Base-by-base conservation (phyloP, 2,329 filamentous ascomycete genomes). In the Neofusicoccum umdonicola region DNA sequence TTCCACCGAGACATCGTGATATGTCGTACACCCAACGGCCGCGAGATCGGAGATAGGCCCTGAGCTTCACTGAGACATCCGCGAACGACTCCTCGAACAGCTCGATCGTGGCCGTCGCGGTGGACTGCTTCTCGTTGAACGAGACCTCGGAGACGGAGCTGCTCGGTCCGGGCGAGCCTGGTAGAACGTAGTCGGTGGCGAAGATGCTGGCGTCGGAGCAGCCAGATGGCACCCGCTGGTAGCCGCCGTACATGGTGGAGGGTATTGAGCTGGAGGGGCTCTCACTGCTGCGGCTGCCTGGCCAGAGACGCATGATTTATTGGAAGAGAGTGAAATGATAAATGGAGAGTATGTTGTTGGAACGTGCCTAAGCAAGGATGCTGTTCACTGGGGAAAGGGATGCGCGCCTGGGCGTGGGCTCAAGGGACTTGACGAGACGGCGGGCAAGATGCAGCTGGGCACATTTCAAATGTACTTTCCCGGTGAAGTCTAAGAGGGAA, bases 331-430 rank as follows among this genome's bases (percentile, higher is more conserved):
- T 27, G 56, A 60, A 35, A 45, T 60, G 17, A 35, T 45, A 47
- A 19, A 39, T 34, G 31, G 37, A 12, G 37, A 41, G n/a, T 19
- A 22, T 57, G 54, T 44, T 42, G 39, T n/a, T 50, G 50, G 60
- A 62, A 62, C 60, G 60, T 34, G 60, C 9, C 39, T 42, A 62
- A 45, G 60, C 60, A 62, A 62, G 60, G 60, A 62, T 34, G 58
- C 37, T 9, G 37, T 42, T 34, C 13, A 35, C 37, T 47, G 12
- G 35, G 31, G 39, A 47, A 52, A 62, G 47, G 60, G 60, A 54
- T 54, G 60, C 45, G 15, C 47, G 27, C 27, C 27, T 31, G 27
- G 27, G 27, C 27, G 27, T 19, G 60, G 15, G 31, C 45, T 62
- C 52, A 44, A 44, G n/a, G 7, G 35, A 27, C 1, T 42, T 27